These are phyloP conservation scores for Erythrobasidium hasegawianum DNA, from an alignment of 1,284 basidiomycete genomes.

Conservation along the genomic window DNA sequence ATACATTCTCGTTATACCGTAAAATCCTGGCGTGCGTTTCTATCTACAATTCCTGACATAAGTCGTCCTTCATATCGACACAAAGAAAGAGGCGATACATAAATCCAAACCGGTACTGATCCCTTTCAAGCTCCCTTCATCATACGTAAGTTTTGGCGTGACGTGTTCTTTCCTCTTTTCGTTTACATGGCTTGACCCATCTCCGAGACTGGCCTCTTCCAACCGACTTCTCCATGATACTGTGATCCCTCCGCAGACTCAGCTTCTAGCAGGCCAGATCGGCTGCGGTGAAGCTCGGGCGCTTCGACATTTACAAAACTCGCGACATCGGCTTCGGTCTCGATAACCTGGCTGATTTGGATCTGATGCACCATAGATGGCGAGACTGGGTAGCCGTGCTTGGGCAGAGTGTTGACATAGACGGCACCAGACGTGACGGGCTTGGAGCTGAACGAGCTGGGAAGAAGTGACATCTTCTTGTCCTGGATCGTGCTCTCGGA, in stretches of 20 bases:
- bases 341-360: conserved; percentile 12
- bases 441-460: not conserved
- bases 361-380: conserved; percentile 30
- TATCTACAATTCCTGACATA: too few species aligned
- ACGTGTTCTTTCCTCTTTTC: too few species aligned
- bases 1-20: too few species aligned
- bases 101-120: too few species aligned
- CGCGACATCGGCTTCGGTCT: conserved; percentile 4
- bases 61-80: too few species aligned
- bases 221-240: too few species aligned
- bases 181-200: too few species aligned
- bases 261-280: not conserved
- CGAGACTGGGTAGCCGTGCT: conserved; percentile 12
- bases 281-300: not conserved
- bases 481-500: not conserved
- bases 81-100: too few species aligned
- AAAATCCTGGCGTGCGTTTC: too few species aligned
- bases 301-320: not conserved
- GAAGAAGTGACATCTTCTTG: not conserved
- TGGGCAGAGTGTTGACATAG: not conserved
- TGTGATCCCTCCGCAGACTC: not conserved
- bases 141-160: too few species aligned
- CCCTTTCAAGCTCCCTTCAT: too few species aligned
- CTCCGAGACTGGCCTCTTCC: too few species aligned
- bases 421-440: not conserved